phyloP scores from a whole-genome alignment of 2,329 filamentous ascomycete genomes.

The Neopestalotiopsis rosae region DNA sequence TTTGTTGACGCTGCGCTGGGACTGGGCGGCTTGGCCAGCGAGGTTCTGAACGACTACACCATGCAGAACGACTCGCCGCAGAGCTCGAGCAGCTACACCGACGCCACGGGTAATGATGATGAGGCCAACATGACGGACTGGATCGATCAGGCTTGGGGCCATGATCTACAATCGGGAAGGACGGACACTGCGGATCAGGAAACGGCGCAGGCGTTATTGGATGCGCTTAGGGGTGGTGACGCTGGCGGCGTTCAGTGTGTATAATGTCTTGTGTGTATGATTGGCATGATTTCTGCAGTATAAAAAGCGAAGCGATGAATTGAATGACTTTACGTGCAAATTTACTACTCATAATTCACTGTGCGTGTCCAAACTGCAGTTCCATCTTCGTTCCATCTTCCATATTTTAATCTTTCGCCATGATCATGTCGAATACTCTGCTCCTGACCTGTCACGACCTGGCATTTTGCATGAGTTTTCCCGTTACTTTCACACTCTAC shows the following conservation, averaged over 20 bases:
- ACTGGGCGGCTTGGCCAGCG: slow-evolving; percentile 37
- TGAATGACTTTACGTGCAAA: background rate
- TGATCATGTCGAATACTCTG: too few relatives aligned
- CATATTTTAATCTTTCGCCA: too few relatives aligned
- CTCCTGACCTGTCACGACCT: too few relatives aligned
- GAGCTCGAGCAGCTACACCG: slow-evolving; percentile 24
- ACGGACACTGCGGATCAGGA: slow-evolving; percentile 41
- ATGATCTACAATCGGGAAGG: slow-evolving; percentile 31
- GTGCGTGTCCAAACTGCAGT: too few relatives aligned
- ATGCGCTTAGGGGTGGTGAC: slow-evolving; percentile 39
- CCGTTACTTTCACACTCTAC: too few relatives aligned
- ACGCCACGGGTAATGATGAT: background rate
- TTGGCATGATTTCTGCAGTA: background rate
- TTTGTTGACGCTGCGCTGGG: slow-evolving; percentile 28
- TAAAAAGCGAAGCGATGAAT: background rate
- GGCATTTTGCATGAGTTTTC: too few relatives aligned
- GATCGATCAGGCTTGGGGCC: slow-evolving; percentile 43
- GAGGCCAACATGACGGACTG: slow-evolving; percentile 37
- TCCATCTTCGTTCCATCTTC: too few relatives aligned
- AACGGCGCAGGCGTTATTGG: slow-evolving; percentile 43
- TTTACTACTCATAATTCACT: background rate
- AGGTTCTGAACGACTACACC: slow-evolving; percentile 39
- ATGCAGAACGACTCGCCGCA: slow-evolving; percentile 30
- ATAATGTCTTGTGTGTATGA: background rate
- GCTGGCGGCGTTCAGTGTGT: slow-evolving; percentile 24